These are phyloP conservation scores for Syncephalastrum racemosum DNA, from an alignment of 371 early-diverging fungal genomes.

Conservation along the genomic window DNA sequence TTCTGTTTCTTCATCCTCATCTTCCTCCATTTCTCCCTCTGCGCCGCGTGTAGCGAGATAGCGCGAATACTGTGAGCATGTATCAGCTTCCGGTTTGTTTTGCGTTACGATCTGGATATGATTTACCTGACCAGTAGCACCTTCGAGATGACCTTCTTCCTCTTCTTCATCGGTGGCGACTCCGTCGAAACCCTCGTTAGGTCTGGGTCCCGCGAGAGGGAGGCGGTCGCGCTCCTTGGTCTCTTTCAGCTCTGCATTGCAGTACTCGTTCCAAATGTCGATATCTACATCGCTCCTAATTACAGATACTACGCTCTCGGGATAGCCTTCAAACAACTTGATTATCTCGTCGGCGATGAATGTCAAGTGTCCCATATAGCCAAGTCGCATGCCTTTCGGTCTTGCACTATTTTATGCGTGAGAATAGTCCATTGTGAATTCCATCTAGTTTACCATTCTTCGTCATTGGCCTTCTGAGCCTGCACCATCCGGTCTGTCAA, in stretches of 20 bases:
- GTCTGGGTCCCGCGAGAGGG: conserved; percentile 86
- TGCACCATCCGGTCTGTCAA: conserved; percentile 40
- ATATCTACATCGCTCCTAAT: conserved; percentile 66
- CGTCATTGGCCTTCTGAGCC: conserved; percentile 42
- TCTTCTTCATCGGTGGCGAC: conserved; percentile 24
- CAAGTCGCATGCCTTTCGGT: conserved; percentile 89
- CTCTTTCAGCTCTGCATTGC: conserved; percentile 71
- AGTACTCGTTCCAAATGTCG: conserved; percentile 88
- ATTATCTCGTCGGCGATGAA: conserved; percentile 94
- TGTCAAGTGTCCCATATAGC: conserved; percentile 97
- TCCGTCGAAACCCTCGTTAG: conserved; percentile 41
- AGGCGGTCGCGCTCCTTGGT: conserved; percentile 86
- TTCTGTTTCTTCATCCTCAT: conserved; percentile 30
- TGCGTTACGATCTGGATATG: not conserved
- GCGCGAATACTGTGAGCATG: conserved; percentile 16
- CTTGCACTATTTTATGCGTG: conserved; percentile 40
- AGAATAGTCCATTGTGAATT: too few species aligned
- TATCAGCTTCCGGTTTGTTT: not conserved
- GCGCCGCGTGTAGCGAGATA: conserved; percentile 16
- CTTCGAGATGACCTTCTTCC: conserved; percentile 29
- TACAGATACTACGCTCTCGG: conserved; percentile 51
- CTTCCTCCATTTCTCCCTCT: conserved; percentile 22
- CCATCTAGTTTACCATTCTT: conserved; percentile 25
- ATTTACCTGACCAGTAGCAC: conserved; percentile 18
- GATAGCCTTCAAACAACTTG: conserved; percentile 77